Conservation (phyloP, 768 basidiomycete genomes). For the Macrocybe gigantea region DNA sequence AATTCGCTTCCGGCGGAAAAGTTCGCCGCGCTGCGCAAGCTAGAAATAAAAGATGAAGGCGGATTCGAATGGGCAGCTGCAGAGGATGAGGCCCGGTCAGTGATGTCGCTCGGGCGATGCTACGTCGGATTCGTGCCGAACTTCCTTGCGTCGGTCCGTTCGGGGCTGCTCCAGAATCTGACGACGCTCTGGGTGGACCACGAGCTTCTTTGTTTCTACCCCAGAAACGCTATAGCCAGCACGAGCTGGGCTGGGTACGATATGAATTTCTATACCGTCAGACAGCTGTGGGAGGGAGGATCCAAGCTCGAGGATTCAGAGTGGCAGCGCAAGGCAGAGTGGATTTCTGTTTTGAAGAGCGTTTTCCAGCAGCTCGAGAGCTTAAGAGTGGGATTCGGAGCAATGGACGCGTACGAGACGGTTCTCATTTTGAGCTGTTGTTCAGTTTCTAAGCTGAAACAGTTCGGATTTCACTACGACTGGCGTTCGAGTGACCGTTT, state of each 20-base stretch:
- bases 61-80: slow-evolving; percentile 12
- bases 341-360: slow-evolving; percentile 3
- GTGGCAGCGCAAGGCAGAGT: slow-evolving; percentile 3
- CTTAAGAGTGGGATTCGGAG: slow-evolving; percentile 12
- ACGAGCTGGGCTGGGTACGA: background rate
- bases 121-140: slow-evolving; percentile 13
- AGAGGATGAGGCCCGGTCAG: background rate
- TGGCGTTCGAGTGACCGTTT: slow-evolving; percentile 4
- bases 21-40: slow-evolving; percentile 6
- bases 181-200: slow-evolving; percentile 15
- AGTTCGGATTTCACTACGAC: slow-evolving; percentile 12
- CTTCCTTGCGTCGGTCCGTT: slow-evolving; percentile 7
- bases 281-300: slow-evolving; percentile 6
- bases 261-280: slow-evolving; percentile 5
- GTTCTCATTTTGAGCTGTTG: slow-evolving; percentile 7
- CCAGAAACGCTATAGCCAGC: background rate
- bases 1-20: slow-evolving; percentile 1
- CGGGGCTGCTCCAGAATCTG: slow-evolving; percentile 7
- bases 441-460: slow-evolving; percentile 6
- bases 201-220: slow-evolving; percentile 7
- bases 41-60: slow-evolving; percentile 13
- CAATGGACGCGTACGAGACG: slow-evolving; percentile 3
- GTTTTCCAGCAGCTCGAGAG: slow-evolving; percentile 9
- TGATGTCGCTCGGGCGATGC: background rate
- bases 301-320: background rate